Conservation (phyloP, 1,284 basidiomycete species). For the Cutaneotrichosporon cutaneum region DNA sequence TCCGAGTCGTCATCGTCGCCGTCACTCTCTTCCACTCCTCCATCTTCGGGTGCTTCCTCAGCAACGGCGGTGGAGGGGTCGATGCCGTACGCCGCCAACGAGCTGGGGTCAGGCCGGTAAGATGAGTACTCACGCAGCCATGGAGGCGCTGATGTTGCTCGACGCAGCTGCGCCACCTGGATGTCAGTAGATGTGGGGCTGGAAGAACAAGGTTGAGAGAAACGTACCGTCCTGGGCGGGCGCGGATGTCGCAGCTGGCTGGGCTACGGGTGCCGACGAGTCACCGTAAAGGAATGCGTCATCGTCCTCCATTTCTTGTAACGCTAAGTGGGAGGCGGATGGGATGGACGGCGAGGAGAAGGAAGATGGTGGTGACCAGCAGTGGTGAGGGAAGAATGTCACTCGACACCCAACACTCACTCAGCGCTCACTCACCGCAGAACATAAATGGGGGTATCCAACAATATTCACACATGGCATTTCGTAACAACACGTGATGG, state of each 20-base stretch:
- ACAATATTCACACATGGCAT: neutral
- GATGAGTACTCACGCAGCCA: slow-evolving; percentile 32
- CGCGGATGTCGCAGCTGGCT: neutral
- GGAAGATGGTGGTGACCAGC: neutral
- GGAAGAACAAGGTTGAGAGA: too few species aligned
- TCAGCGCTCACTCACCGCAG: too few species aligned
- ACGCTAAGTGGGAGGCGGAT: slow-evolving; percentile 1
- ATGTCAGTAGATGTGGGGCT: neutral
- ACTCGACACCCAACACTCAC: neutral
- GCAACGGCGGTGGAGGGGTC: slow-evolving; percentile 36
- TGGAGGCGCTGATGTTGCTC: slow-evolving; percentile 28
- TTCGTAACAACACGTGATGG: too few species aligned
- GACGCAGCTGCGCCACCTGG: neutral
- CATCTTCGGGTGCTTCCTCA: slow-evolving; percentile 40
- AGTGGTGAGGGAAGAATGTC: neutral
- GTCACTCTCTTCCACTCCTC: slow-evolving; percentile 45
- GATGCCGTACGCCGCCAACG: slow-evolving; percentile 49
- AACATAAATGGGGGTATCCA: neutral
- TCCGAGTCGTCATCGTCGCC: slow-evolving; percentile 40
- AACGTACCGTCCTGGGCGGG: neutral
- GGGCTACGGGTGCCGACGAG: neutral
- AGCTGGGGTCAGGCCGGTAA: slow-evolving; percentile 26
- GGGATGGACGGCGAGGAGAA: neutral
- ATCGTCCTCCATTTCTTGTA: slow-evolving; percentile 49
- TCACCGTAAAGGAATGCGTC: slow-evolving; percentile 52